Base-by-base conservation (phyloP, 2,329 filamentous ascomycete genomes). In the Fusarium phyllophilum region DNA sequence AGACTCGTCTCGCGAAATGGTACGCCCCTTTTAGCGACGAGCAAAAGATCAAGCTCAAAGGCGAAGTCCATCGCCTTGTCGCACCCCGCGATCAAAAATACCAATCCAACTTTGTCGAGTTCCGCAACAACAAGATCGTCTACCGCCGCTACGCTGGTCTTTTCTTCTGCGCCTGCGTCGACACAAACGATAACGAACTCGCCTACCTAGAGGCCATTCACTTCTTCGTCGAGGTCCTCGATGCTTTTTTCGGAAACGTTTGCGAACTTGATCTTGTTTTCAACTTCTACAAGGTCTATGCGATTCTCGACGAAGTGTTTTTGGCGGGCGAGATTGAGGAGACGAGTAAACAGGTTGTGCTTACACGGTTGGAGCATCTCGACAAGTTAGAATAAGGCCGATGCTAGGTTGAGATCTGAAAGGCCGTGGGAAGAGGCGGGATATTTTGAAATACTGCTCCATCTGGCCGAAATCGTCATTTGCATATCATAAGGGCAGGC, bases 71-170 rank as follows among this genome's bases (percentile, higher is more conserved):
- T 88, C 95, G 96, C 73, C 94, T 99, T 77, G 96, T 99, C 70
- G 96, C 96, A 1, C 96, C 96, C 12, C 94, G 96, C 81, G 96
- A 99, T 85, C 96, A 99, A 82, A 99, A 99, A 83, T 97, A 99
- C 87, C 96, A 99, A 83, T 97, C 95, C 85, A 99, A 99, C 86
- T 99, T 99, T 81, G 96, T 99, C 88, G 96, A 99, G 85, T 92
- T 93, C 86, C 93, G 94, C 76, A 94, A 95, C 85, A 95, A 96
- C 82, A 98, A 98, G 86, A 93, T 99, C 78, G 94, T 99, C 61
- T 99, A 99, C 86, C 93, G 97, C 49, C 93, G 96, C 72, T 99
- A 99, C 85, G 96, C 96, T 0, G 96, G 96, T 1, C 91, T 99
- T 67, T 99, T 99, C 90, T 99, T 99, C 87, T 99, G 96, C 87